These are phyloP conservation scores for Globisporangium lucens DNA, from an alignment of 352 stramenopile species.

Conservation along the genomic window DNA sequence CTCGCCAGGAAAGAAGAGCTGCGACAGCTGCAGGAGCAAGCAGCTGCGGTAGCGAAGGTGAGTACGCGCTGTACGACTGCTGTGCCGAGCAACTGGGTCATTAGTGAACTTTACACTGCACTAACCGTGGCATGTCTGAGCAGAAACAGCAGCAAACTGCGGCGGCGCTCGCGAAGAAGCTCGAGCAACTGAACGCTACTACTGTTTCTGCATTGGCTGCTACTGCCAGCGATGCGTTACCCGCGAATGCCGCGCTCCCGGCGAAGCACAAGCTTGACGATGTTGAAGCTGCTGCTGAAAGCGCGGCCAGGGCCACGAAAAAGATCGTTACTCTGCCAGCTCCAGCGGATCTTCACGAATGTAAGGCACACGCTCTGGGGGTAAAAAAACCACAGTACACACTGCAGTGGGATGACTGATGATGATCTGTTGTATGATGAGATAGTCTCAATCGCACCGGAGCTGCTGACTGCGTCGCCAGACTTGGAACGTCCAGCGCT, in stretches of 20 bases:
- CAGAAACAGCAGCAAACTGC: constrained; percentile 16
- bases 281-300: not conserved
- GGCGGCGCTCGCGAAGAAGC: constrained; percentile 6
- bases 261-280: constrained; percentile 18
- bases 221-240: not conserved
- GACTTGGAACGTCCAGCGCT: constrained; percentile 8
- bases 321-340: not conserved
- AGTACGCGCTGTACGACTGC: not conserved
- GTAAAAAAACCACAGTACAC: not conserved
- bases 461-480: not conserved
- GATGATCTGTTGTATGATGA: not conserved
- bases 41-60: constrained; percentile 30
- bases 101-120: not conserved
- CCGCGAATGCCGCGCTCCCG: not conserved
- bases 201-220: not conserved
- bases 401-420: not conserved
- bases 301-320: not conserved
- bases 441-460: constrained; percentile 6
- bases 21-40: constrained; percentile 28
- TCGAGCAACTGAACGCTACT: constrained; percentile 10
- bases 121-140: not conserved
- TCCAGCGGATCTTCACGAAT: constrained; percentile 7
- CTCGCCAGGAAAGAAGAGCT: constrained; percentile 36
- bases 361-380: not conserved
- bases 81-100: not conserved